These are phyloP conservation scores for Physaria fendleri DNA, from an alignment of 345 rosid species.

Conservation along the genomic window DNA sequence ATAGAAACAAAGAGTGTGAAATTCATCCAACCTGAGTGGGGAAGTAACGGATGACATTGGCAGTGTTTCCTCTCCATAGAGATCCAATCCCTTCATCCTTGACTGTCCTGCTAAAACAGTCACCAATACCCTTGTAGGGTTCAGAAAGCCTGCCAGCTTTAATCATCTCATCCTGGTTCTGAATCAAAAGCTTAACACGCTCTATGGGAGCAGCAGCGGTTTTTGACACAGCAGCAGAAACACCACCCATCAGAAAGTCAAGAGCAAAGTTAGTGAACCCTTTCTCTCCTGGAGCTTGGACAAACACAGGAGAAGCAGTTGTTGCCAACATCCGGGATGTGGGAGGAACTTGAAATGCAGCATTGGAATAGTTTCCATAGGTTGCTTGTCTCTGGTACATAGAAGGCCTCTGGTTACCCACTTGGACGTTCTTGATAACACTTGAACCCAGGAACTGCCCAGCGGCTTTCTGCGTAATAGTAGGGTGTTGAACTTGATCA, in stretches of 20 bases:
- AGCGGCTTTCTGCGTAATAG: conserved; percentile 58
- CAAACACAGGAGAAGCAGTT: conserved; percentile 42
- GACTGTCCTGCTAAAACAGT: conserved; percentile 55
- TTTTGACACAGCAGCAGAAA: conserved; percentile 78
- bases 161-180: conserved; percentile 86
- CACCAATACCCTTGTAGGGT: conserved; percentile 83
- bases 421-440: conserved; percentile 39
- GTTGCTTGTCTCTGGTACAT: conserved; percentile 45
- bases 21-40: conserved; percentile 59
- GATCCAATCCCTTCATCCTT: conserved; percentile 57
- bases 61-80: conserved; percentile 86
- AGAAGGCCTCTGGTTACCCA: conserved; percentile 46
- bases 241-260: conserved; percentile 80
- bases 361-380: conserved; percentile 59
- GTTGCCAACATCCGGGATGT: conserved; percentile 32
- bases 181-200: conserved; percentile 77
- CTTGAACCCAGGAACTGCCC: conserved; percentile 51
- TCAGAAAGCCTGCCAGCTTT: conserved; percentile 67
- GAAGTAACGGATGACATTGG: conserved; percentile 84
- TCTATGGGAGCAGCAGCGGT: conserved; percentile 85
- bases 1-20: background rate
- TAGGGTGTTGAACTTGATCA: conserved; percentile 70
- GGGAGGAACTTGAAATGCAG: conserved; percentile 47
- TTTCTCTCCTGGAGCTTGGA: conserved; percentile 68
- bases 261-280: conserved; percentile 50